Evolutionary conservation across 306 rosid species (phyloP), one percentile per base, ranked within the genome.

Genomic region (Vicia faba): DNA sequence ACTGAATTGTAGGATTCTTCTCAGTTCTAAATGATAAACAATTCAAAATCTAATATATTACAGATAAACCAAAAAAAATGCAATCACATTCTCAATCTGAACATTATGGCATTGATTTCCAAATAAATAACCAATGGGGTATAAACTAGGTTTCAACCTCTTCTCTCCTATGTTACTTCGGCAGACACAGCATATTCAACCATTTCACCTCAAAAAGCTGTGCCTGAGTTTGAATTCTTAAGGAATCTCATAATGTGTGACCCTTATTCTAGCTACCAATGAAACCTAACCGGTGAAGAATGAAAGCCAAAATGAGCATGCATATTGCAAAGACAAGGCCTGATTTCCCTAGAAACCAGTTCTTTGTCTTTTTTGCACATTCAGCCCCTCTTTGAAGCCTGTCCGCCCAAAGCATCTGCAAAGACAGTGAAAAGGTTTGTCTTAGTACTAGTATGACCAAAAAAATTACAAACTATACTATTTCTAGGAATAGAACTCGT

Each of bases 331-430:
- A 66, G 55, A 86, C 68, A 86, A 93, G 43, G 63, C 99, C 96
- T 10, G 85, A 80, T 60, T 80, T 88, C 61, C 99, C 99, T 28
- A 93, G 86, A 33, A 93, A 66, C 96, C 95, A 93, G 64, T 79
- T 90, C 84, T 93, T 93, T 4, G 88, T 87, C 81, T 85, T 93
- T 76, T 71, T 90, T 12, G 65, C 97, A 49, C 92, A 84, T 79
- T 90, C 97, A 36, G 75, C 88, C 43, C 90, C 97, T 64, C 82
- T 86, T 69, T 90, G 99, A 74, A 93, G 0, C 86, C 84, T 87
- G 44, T 90, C 97, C 3, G 95, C 96, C 99, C 97, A 93, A 39
- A 75, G 84, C 99, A 93, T 90, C 99, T 92, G 86, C 77, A 73
- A 63, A 55, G 39, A 77, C 58, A 66, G 8, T 39, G 15, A 39